Percentiles rank a stretch among this genome's conserved stretches.
Evolutionary conservation across 139 green algal genomes (phyloP).

Genomic region (Asterochloris sp.): DNA sequence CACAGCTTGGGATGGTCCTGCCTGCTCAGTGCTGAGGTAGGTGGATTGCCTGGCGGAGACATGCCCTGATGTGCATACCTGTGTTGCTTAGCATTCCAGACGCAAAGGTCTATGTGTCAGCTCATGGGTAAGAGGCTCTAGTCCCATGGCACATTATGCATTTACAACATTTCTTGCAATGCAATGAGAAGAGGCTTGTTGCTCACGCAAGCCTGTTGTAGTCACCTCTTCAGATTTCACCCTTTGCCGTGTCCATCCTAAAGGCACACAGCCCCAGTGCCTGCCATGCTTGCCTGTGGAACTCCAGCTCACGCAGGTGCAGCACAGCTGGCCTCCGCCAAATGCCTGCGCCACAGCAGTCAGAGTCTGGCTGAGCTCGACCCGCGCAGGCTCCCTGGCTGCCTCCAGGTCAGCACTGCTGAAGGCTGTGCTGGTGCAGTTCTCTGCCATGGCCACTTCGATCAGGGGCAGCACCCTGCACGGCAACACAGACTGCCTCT

Average conservation of each 20-base stretch:
- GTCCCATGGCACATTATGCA: neutral
- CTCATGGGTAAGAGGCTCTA: neutral
- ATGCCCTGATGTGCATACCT: neutral
- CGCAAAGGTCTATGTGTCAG: neutral
- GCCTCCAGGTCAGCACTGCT: conserved; percentile 1
- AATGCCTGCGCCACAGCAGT: conserved; percentile 6
- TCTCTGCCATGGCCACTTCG: conserved; percentile 2
- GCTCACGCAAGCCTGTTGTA: neutral
- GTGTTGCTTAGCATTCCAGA: neutral
- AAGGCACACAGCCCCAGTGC: neutral
- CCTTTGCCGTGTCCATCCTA: neutral
- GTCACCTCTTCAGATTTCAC: neutral
- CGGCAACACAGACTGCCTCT: neutral
- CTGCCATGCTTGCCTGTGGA: conserved; percentile 34
- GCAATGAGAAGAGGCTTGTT: neutral
- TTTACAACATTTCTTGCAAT: neutral
- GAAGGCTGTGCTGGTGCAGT: neutral
- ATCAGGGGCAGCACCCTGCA: conserved; percentile 4
- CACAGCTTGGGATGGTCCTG: neutral
- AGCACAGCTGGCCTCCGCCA: conserved; percentile 5
- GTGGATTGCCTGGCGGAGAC: neutral
- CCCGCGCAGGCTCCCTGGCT: neutral
- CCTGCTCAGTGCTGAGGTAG: too few species aligned
- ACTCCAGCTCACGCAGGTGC: conserved; percentile 55
- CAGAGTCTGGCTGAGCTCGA: neutral